Evolutionary conservation across 495 filamentous ascomycete genomes (phyloP), one percentile per base, ranked within the genome.

Genomic region (Penicillium ochrochloron): DNA sequence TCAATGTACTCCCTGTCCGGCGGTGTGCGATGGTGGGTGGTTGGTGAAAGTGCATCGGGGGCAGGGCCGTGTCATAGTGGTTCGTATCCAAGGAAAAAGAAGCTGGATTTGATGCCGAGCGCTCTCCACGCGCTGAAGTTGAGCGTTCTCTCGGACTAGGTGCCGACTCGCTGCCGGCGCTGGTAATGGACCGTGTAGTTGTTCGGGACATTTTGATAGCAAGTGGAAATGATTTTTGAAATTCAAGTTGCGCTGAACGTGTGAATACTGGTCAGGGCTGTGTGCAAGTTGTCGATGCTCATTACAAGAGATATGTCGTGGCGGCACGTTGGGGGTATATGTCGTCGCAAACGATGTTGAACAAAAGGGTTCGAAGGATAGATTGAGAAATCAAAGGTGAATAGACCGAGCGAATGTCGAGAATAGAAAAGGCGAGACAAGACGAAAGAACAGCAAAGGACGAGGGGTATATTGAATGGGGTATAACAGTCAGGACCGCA

Each of bases 1-100:
- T 81, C 48, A 81, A 59, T 1, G 80, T 80, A 59, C 78, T 82
- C 11, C 76, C 80, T 0, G 75, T 79, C 10, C 80, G 77, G 29
- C 80, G 80, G 58, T 78, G 76, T 21, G 62, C 60, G 10, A 29
- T 31, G 14, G 69, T 33, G 0, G 73, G 46, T 5, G 61, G 55
- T 8, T 71, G 68, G 29, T 71, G 63, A n/a, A 64, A 68, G 11
- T 65, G 60, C 34, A 72, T 78, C 44, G 70, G 75, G 25, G 71
- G 72, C 60, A 65, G 57, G 42, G 59, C 74, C 31, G 65, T 75
- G 64, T 71, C 65, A 71, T 63, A 64, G 41, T 67, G 48, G 71
- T 57, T 61, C 19, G 65, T 48, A 14, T 77, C 75, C 14, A 61
- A 41, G 11, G 60, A 55, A 42, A 62, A 64, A 3, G 69, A 65